A percentile compares a stretch with the other conserved stretches of the same genome.
These are phyloP conservation scores for Tripterygium wilfordii DNA, from an alignment of 177 flowering plant species.

Conservation along the genomic window DNA sequence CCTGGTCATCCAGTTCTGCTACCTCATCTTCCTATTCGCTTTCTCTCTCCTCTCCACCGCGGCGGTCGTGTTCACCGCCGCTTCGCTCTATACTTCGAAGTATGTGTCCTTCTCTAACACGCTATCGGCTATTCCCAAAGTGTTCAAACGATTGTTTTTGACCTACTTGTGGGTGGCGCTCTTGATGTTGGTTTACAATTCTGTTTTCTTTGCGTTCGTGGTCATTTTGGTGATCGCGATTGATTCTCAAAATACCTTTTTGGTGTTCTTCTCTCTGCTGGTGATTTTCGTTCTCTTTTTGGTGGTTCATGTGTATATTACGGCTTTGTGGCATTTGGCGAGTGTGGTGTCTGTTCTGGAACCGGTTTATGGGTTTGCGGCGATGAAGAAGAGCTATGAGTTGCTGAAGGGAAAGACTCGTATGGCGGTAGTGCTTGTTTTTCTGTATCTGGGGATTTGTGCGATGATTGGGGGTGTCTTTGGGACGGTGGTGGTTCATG, in stretches of 20 bases:
- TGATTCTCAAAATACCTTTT: constrained; percentile 22
- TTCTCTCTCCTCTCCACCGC: constrained; percentile 97
- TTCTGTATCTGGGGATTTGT: constrained; percentile 48
- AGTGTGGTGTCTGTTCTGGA: constrained; percentile 90
- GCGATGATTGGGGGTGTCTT: constrained; percentile 46
- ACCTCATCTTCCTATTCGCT: constrained; percentile 78
- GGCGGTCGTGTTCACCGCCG: constrained; percentile 90
- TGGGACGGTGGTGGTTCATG: constrained; percentile 60
- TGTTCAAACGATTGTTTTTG: constrained; percentile 60
- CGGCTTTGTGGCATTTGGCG: constrained; percentile 88
- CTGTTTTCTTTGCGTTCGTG: constrained; percentile 31
- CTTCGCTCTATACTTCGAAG: constrained; percentile 79
- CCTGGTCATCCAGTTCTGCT: constrained; percentile 51
- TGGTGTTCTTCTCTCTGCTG: constrained; percentile 30
- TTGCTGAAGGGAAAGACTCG: constrained; percentile 59
- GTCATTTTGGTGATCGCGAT: constrained; percentile 36
- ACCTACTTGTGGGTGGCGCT: constrained; percentile 60
- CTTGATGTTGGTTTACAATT: constrained; percentile 53
- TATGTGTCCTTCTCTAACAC: constrained; percentile 67
- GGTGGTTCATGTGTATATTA: constrained; percentile 70
- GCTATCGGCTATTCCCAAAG: constrained; percentile 65
- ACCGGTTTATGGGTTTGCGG: constrained; percentile 69
- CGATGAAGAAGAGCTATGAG: constrained; percentile 90
- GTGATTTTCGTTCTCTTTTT: constrained; percentile 37
- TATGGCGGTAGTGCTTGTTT: constrained; percentile 48